Evolutionary conservation across 306 rosid genomes (phyloP), one percentile per base, ranked within the genome.

Genomic region (Myrica gale): DNA sequence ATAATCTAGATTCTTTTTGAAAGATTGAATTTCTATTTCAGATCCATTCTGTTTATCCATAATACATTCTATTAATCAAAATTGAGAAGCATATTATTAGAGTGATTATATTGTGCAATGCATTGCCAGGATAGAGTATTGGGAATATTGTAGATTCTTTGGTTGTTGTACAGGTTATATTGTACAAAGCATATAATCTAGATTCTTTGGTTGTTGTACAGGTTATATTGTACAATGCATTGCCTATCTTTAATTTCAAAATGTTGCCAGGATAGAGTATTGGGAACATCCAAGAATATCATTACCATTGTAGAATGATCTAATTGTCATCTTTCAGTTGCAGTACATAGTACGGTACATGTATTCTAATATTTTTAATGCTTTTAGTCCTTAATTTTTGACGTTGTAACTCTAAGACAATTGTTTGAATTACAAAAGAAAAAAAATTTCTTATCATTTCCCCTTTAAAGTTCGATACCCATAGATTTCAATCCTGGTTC

Each of bases 131-230:
- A 23, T 23, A 23, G 26, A 23, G 26, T 23, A 23, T 23, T 23
- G 26, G 26, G 26, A 23, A 23, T 23, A 23, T 23, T 23, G 26
- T 23, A 23, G 26, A 23, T 23, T 23, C 26, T 23, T 32, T 70
- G 23, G 50, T 63, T 79, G 45, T 58, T 74, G 82, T 82, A 78
- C 93, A 95, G 98, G 98, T 95, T 82, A 48, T 16, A 16, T 42
- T 16, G 26, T 41, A 16, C 4, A 41, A 65, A 42, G 26, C 42
- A 26, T 42, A n/a, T n/a, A n/a, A n/a, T n/a, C n/a, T n/a, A n/a
- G n/a, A n/a, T n/a, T n/a, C n/a, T n/a, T n/a, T 23, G 26, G 26
- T 23, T 23, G 26, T 23, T 23, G 26, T 23, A 23, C 26, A 23
- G 26, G 26, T 23, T 23, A 23, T 23, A 23, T 23, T 23, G 26